Percentiles rank a stretch among this genome's conserved stretches.
phyloP scores from a whole-genome alignment of 179 eudicot genomes.

The Spergularia azorica region DNA sequence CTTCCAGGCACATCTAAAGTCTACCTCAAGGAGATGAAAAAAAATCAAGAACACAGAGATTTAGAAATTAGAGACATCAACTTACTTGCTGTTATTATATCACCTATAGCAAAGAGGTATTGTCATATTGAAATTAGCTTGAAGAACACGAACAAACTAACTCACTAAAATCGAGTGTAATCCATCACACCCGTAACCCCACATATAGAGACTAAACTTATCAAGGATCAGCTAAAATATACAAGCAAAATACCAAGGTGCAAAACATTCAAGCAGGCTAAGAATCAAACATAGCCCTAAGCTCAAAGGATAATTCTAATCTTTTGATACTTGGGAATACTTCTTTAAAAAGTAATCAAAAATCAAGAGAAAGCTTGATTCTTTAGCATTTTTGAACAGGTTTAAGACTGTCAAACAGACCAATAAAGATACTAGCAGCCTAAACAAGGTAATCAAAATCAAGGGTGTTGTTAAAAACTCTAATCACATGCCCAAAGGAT shows the following conservation, averaged over 20 bases:
- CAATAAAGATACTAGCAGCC: too few relatives aligned
- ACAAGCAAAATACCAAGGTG: background rate
- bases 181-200: background rate
- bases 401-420: too few relatives aligned
- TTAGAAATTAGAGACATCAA: too few relatives aligned
- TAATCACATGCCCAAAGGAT: too few relatives aligned
- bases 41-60: too few relatives aligned
- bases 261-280: background rate
- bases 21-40: background rate
- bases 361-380: too few relatives aligned
- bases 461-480: too few relatives aligned
- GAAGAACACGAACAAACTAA: background rate
- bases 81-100: too few relatives aligned
- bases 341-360: too few relatives aligned
- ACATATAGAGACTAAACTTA: background rate
- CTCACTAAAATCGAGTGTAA: background rate
- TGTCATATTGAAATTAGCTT: background rate
- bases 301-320: background rate
- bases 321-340: background rate
- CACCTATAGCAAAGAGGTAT: too few relatives aligned
- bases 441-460: too few relatives aligned
- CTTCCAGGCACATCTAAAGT: background rate
- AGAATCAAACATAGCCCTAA: background rate
- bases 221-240: background rate
- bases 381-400: too few relatives aligned